Evolutionary conservation across 2,329 filamentous ascomycete species (phyloP), one percentile per base, ranked within the genome.

Genomic region (Raffaelea arxii): DNA sequence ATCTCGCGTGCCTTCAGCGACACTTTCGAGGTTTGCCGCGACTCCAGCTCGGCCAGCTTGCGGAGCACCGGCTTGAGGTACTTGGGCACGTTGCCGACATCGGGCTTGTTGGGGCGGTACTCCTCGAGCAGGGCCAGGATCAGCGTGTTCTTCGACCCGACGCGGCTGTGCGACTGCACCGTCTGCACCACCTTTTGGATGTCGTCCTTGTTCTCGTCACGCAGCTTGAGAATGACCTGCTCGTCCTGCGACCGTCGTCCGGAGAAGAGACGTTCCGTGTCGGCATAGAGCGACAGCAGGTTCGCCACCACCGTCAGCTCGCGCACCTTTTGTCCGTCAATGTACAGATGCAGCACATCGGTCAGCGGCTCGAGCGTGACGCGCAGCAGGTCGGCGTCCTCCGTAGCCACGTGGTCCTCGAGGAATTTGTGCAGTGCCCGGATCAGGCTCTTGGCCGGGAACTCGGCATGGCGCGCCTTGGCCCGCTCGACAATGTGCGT

Each of bases 1-100:
- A 97, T 84, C 70, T 98, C 92, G 62, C 92, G 86, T 40, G 92
- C 91, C 75, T 98, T 98, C 55, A 98, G 77, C 1, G 91, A 88
- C 37, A 98, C 91, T 80, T 97, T 98, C 54, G 91, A 87, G 11
- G 91, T 92, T 43, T 76, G 60, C 71, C 80, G 69, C 69, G 86
- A 89, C 67, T 94, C 88, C 14, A 98, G 79, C 63, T 98, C 92
- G 1, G 92, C 90, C 55, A 98, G 75, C 66, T 84, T 85, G 61
- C 85, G 85, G 23, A 98, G 77, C 18, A 85, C 77, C 4, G 83
- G 78, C 56, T 89, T 85, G 65, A 98, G 82, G 66, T 90, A 80
- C 65, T 94, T 95, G 63, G 78, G 83, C 47, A 97, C 81, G 59
- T 92, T 94, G 58, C 88, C 88, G 50, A 85, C 83, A 52, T 86